Evolutionary conservation across 768 basidiomycete species (phyloP).

Genomic region (Tephrocybe sp.): DNA sequence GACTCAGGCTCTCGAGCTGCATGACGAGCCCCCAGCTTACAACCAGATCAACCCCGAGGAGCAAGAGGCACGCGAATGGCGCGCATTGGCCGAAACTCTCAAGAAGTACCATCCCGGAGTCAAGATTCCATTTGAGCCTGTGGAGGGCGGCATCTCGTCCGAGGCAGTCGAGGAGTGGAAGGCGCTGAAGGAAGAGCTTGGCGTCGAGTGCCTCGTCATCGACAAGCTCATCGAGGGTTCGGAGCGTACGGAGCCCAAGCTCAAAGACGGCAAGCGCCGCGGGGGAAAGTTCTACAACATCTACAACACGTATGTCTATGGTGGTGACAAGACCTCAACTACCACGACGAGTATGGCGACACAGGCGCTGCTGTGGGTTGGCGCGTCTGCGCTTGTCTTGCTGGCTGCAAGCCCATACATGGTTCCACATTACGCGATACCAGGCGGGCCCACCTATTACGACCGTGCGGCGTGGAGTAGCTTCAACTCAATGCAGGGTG

Average conservation of each 20-base stretch:
- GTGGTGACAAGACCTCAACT: conserved; percentile 37
- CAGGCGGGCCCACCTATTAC: conserved; percentile 71
- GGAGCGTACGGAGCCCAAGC: conserved; percentile 21
- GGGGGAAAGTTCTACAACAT: conserved; percentile 78
- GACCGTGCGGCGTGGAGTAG: conserved; percentile 80
- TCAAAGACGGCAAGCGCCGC: conserved; percentile 26
- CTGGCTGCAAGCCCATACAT: conserved; percentile 63
- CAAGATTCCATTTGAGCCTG: conserved; percentile 40
- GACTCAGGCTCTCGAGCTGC: conserved; percentile 29
- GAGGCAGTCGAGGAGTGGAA: conserved; percentile 78
- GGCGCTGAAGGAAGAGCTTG: conserved; percentile 75
- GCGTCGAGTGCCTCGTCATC: conserved; percentile 74
- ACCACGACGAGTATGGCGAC: conserved; percentile 34
- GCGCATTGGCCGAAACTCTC: conserved; percentile 56
- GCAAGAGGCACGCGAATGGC: conserved; percentile 48
- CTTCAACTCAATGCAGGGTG: conserved; percentile 71
- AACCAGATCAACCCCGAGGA: conserved; percentile 57
- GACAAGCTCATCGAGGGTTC: conserved; percentile 62
- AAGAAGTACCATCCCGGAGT: conserved; percentile 73
- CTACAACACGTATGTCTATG: conserved; percentile 73
- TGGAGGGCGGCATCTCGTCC: conserved; percentile 59
- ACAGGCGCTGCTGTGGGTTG: conserved; percentile 58
- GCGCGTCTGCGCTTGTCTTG: conserved; percentile 61
- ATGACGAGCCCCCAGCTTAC: conserved; percentile 76
- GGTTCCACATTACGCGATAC: conserved; percentile 53